Evolutionary conservation across 352 stramenopile genomes (phyloP), one percentile per base, ranked within the genome.

Genomic region (Phytophthora cryptogea): DNA sequence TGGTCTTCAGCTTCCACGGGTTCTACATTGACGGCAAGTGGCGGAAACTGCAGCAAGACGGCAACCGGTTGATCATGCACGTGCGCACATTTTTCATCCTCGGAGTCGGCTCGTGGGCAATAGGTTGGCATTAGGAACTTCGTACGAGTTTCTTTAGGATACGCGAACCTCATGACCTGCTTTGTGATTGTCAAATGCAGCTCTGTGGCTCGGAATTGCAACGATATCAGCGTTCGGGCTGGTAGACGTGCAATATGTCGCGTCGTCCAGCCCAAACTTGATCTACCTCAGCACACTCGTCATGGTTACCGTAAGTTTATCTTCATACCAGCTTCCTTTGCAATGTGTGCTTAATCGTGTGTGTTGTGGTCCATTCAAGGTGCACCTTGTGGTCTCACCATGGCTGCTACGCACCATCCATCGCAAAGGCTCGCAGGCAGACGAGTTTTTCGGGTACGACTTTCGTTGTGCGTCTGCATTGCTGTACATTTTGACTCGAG

Each of bases 21-120:
- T 87, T 90, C 32, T 89, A 92, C 54, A 66, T 93, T 32, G 76
- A 90, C 33, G 60, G 68, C 42, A 80, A 79, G 26, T 91, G 82
- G 84, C 27, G 47, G 13, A 74, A 70, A 17, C 55, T 90, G 41
- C 70, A 88, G 27, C 44, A 72, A 36, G 82, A 90, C 47, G 84
- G 84, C 30, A 90, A 82, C 45, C 70, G 54, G 1, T 67, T 90
- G 33, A 77, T 93, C 11, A 69, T 92, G 78, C 83, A 92, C 54
- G 61, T 91, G 36, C 76, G 80, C 1, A 58, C 86, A 13, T 90
- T 83, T 65, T 83, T 79, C 35, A 28, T 87, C 4, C 51, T 91
- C 8, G 81, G 84, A 1, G 50, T 86, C 0, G 65, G 47, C 3
- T 72, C 78, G 8, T 91, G 74, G 49, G 61, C 66, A 17, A 50